Evolutionary conservation across 352 stramenopile species (phyloP).

Genomic region (Phytophthora litchii): DNA sequence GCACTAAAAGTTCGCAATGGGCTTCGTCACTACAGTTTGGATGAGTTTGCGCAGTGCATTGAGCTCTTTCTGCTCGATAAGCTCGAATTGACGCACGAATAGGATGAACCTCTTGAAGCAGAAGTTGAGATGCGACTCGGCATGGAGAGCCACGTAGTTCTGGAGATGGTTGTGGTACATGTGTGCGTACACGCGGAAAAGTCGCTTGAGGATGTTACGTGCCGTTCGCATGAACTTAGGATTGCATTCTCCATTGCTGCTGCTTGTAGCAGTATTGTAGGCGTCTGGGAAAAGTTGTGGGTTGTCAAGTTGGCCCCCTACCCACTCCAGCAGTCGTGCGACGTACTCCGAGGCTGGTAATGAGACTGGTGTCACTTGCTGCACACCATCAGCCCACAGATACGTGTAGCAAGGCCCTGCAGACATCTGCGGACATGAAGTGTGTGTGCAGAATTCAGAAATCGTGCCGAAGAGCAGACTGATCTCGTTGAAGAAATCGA

Average conservation of each 20-base stretch:
- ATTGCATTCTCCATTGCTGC: slow-evolving; percentile 17
- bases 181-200: slow-evolving; percentile 97
- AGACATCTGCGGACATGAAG: slow-evolving; percentile 73
- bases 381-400: slow-evolving; percentile 77
- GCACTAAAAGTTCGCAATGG: slow-evolving; percentile 21
- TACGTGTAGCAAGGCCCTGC: slow-evolving; percentile 89
- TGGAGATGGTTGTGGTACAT: slow-evolving; percentile 96
- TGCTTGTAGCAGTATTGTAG: slow-evolving; percentile 18
- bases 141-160: slow-evolving; percentile 90
- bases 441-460: slow-evolving; percentile 76
- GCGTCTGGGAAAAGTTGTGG: slow-evolving; percentile 56
- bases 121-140: slow-evolving; percentile 95
- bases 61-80: slow-evolving; percentile 94
- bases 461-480: slow-evolving; percentile 91
- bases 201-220: slow-evolving; percentile 92
- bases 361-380: slow-evolving; percentile 51
- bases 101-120: slow-evolving; percentile 98
- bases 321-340: slow-evolving; percentile 84
- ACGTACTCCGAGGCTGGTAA: slow-evolving; percentile 88
- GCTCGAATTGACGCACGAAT: slow-evolving; percentile 93
- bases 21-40: slow-evolving; percentile 39
- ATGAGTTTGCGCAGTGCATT: slow-evolving; percentile 94
- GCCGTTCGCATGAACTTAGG: slow-evolving; percentile 60
- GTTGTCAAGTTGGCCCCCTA: slow-evolving; percentile 86
- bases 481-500: slow-evolving; percentile 96